Evolutionary conservation across 768 basidiomycete genomes (phyloP), one percentile per base, ranked within the genome.

Genomic region (Sporobolomyces pararoseus): DNA sequence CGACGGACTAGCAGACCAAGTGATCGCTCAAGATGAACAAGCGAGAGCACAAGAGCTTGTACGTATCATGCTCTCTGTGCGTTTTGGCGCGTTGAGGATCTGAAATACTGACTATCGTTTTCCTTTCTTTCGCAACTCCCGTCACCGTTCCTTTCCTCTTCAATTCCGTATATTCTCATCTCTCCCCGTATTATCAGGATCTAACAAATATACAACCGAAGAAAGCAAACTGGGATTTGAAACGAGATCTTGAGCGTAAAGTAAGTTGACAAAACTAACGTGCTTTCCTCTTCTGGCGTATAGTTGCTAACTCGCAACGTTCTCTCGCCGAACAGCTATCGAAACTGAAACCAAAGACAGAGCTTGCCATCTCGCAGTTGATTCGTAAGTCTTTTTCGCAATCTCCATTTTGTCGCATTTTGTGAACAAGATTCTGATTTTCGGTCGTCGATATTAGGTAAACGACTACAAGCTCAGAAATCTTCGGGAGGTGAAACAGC

Each of bases 351-450:
- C 82, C 90, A 75, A 88, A 86, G 80, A 96, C 92, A 2, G 90
- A 94, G 70, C 90, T 94, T 79, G 86, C 93, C 7, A 90, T 97
- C 71, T 90, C 94, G 76, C 89, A 87, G 4, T 84, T 97, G 27
- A 97, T 97, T 76, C 88, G 95, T 97, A 76, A 78, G 91, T 83
- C 46, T 13, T 6, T 59, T 7, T n/a, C n/a, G n/a, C n/a, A n/a
- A n/a, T n/a, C n/a, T n/a, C n/a, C n/a, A n/a, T n/a, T n/a, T n/a
- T n/a, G n/a, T n/a, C n/a, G n/a, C n/a, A n/a, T n/a, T n/a, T n/a
- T n/a, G n/a, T n/a, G n/a, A n/a, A n/a, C n/a, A n/a, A n/a, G n/a
- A n/a, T n/a, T n/a, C n/a, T n/a, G n/a, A n/a, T n/a, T n/a, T n/a
- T n/a, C n/a, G n/a, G n/a, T n/a, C n/a, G n/a, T n/a, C n/a, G n/a